Conservation (phyloP, 225 moss, liverwort and hornwort genomes). For the Lunularia cruciata region DNA sequence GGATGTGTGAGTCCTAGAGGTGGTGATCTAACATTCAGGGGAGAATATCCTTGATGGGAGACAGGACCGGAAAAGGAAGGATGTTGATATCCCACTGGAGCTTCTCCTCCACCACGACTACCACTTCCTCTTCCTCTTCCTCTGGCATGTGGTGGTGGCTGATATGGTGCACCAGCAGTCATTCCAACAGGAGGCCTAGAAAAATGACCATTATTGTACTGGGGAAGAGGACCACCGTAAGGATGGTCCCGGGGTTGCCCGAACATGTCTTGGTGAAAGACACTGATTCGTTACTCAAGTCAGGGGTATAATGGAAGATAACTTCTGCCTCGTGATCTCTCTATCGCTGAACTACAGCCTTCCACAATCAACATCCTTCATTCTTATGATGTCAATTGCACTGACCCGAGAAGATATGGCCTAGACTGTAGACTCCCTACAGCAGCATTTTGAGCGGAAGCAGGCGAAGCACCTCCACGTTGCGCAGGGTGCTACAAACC, state of each 20-base stretch:
- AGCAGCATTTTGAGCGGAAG: not conserved
- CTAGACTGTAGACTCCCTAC: slow-evolving; percentile 1
- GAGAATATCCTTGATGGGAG: slow-evolving; percentile 48
- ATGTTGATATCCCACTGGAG: slow-evolving; percentile 1
- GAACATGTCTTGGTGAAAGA: slow-evolving; percentile 28
- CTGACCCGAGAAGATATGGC: not conserved
- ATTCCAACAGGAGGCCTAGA: slow-evolving; percentile 28
- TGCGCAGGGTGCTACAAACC: slow-evolving; percentile 1
- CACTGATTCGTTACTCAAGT: not conserved
- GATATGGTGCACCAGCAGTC: slow-evolving; percentile 29
- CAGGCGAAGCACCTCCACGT: not conserved
- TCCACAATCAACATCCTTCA: slow-evolving; percentile 11
- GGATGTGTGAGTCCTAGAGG: slow-evolving; percentile 33
- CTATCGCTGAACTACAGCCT: slow-evolving; percentile 8
- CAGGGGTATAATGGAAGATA: not conserved
- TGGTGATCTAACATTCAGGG: slow-evolving; percentile 20
- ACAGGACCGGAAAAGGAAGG: slow-evolving; percentile 28
- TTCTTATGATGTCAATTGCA: slow-evolving; percentile 4
- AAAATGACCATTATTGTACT: slow-evolving; percentile 23
- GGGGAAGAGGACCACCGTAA: slow-evolving; percentile 33
- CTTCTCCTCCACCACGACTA: not conserved
- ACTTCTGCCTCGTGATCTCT: not conserved
- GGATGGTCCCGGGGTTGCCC: slow-evolving; percentile 27
- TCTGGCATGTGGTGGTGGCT: slow-evolving; percentile 26
- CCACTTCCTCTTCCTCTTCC: slow-evolving; percentile 33